Evolutionary conservation across 345 rosid genomes (phyloP).

Genomic region (Passiflora organensis): DNA sequence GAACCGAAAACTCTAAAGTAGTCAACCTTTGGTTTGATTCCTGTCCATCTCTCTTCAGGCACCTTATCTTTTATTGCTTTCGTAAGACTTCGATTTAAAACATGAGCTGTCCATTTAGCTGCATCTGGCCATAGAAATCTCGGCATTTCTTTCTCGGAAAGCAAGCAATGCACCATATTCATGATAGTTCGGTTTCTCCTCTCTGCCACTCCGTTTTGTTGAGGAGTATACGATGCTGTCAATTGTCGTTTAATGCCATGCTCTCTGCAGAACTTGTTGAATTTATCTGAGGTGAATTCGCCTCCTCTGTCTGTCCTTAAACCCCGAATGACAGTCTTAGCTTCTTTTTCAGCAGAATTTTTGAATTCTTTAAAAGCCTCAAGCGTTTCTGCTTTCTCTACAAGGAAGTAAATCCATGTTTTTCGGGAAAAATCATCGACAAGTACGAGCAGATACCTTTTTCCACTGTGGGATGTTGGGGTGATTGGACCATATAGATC

Average conservation of each 20-base stretch:
- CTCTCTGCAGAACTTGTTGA: not conserved
- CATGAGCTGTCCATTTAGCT: not conserved
- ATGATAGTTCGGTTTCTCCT: not conserved
- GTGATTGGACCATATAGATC: slow-evolving; percentile 6
- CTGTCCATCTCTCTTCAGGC: not conserved
- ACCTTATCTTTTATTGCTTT: not conserved
- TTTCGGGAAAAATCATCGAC: slow-evolving; percentile 4
- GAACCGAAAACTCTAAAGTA: not conserved
- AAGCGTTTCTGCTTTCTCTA: not conserved
- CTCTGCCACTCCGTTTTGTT: not conserved
- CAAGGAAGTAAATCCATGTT: too few species aligned
- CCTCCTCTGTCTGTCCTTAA: not conserved
- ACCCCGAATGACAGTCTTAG: not conserved
- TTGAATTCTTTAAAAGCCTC: not conserved
- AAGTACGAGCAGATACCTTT: not conserved
- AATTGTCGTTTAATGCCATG: not conserved
- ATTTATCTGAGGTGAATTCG: not conserved
- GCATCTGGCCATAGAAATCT: not conserved
- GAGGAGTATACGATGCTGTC: not conserved
- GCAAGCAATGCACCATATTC: not conserved
- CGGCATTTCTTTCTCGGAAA: not conserved
- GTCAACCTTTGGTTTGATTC: not conserved
- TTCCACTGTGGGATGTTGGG: not conserved
- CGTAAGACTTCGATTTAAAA: too few species aligned
- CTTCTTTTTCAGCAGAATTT: not conserved